phyloP scores from a whole-genome alignment of 1,284 basidiomycete species.

The Ceratobasidium sp. region DNA sequence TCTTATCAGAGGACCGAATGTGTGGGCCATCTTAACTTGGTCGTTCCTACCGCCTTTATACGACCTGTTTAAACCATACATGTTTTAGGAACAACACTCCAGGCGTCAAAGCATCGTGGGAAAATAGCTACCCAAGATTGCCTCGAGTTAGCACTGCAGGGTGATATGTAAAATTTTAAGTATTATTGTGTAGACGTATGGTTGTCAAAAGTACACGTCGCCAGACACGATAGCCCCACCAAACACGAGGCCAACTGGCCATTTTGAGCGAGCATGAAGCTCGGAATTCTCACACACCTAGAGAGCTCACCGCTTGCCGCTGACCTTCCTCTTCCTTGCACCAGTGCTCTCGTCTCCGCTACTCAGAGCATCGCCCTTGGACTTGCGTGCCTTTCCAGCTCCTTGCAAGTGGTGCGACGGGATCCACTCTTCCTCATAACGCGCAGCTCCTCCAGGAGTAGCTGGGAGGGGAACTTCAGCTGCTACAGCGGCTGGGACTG shows the following conservation, averaged over 20 bases:
- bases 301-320: constrained; percentile 31
- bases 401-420: constrained; percentile 85
- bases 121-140: neutral
- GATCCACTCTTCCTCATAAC: constrained; percentile 92
- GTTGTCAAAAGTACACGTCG: constrained; percentile 15
- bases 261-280: constrained; percentile 17
- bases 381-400: constrained; percentile 58
- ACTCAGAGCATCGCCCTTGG: constrained; percentile 52
- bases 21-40: too few relatives aligned
- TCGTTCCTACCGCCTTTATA: too few relatives aligned
- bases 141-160: neutral
- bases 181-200: constrained; percentile 28
- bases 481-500: constrained; percentile 4
- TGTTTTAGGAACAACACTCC: neutral
- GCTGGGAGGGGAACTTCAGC: constrained; percentile 38
- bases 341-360: constrained; percentile 66
- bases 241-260: neutral
- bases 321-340: constrained; percentile 27
- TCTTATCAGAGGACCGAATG: too few relatives aligned
- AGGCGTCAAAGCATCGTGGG: neutral
- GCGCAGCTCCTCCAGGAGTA: constrained; percentile 63
- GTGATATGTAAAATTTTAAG: neutral
- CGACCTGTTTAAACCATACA: too few relatives aligned
- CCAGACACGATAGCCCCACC: neutral
- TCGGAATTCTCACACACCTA: neutral